These are phyloP conservation scores for Bipolaris bicolor DNA, from an alignment of 2,329 filamentous ascomycete genomes.

Conservation along the genomic window DNA sequence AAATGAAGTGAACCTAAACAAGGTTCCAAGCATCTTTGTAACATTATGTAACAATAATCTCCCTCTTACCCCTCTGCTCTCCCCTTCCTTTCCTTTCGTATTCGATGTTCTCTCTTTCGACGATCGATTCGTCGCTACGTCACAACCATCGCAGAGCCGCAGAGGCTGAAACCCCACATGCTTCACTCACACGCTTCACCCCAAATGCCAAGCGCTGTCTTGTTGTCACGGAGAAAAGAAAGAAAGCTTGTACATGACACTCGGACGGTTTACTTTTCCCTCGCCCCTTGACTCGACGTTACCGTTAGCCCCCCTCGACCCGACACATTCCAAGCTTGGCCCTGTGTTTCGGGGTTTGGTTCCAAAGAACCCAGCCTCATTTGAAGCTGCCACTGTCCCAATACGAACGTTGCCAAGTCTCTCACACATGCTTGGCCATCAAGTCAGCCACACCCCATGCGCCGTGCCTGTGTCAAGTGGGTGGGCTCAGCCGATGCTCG, in stretches of 20 bases:
- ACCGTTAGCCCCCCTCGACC: not conserved
- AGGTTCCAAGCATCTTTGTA: conserved; percentile 4
- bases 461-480: not conserved
- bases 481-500: not conserved
- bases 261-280: not conserved
- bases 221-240: not conserved
- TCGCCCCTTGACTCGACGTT: not conserved
- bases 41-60: conserved; percentile 9
- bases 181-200: conserved; percentile 1
- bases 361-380: not conserved
- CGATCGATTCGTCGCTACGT: not conserved
- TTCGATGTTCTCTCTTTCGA: not conserved
- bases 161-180: conserved; percentile 2
- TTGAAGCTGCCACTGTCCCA: not conserved
- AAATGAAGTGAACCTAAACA: not conserved
- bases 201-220: conserved; percentile 3
- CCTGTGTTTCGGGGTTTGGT: not conserved
- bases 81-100: not conserved
- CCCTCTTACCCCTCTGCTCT: not conserved
- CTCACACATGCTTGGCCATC: not conserved
- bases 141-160: not conserved
- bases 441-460: too few species aligned
- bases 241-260: conserved; percentile 1
- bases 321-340: not conserved
- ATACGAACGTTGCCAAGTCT: not conserved